These are phyloP conservation scores for Acarospora socialis DNA, from an alignment of 2,329 filamentous ascomycete genomes.

Conservation along the genomic window DNA sequence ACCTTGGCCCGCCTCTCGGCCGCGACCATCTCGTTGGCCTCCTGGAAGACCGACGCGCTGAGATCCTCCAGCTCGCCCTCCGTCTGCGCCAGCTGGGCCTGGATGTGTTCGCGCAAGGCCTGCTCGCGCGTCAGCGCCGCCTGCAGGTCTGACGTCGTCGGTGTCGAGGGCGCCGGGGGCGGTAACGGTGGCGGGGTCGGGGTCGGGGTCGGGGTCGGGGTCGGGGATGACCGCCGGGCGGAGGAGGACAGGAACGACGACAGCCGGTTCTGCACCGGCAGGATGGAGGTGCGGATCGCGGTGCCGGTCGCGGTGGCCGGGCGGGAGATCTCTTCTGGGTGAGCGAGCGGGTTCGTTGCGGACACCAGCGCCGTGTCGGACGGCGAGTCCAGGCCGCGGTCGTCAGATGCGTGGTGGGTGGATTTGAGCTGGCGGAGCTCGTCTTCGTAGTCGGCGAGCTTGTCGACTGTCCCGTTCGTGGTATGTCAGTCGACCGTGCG, in stretches of 20 bases:
- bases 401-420: slow-evolving; percentile 13
- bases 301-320: slow-evolving; percentile 19
- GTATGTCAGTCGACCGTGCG: slow-evolving; percentile 3
- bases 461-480: slow-evolving; percentile 29
- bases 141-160: slow-evolving; percentile 29
- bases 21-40: slow-evolving; percentile 54
- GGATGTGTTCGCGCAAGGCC: slow-evolving; percentile 40
- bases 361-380: background rate
- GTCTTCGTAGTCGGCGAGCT: slow-evolving; percentile 49
- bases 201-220: slow-evolving; percentile 20
- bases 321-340: slow-evolving; percentile 6
- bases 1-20: slow-evolving; percentile 44
- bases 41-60: slow-evolving; percentile 44
- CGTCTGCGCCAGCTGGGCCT: slow-evolving; percentile 39
- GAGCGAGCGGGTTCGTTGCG: slow-evolving; percentile 3
- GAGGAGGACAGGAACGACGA: slow-evolving; percentile 27
- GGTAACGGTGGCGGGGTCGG: slow-evolving; percentile 17
- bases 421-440: slow-evolving; percentile 38
- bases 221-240: slow-evolving; percentile 21
- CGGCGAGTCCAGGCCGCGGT: background rate
- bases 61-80: slow-evolving; percentile 48
- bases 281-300: slow-evolving; percentile 15
- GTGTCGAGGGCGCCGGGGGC: slow-evolving; percentile 14
- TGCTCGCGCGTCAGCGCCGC: slow-evolving; percentile 41
- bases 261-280: slow-evolving; percentile 23